phyloP scores from a whole-genome alignment of 257 asterid genomes.

The Verbena officinalis region DNA sequence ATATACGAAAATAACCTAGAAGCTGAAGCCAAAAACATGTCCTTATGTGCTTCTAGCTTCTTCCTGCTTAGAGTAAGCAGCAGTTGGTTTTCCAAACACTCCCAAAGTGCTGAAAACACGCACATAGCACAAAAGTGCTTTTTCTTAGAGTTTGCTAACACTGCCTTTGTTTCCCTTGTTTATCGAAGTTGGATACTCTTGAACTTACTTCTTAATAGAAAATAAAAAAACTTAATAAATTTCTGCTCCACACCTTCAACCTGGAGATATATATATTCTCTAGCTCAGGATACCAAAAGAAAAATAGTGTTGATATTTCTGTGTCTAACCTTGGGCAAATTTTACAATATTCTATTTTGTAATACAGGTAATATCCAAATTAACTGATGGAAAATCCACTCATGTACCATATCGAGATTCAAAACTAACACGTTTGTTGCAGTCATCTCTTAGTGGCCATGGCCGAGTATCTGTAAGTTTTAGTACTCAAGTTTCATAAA shows the following conservation, averaged over 20 bases:
- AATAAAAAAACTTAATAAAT: not conserved
- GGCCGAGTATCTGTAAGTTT: conserved; percentile 83
- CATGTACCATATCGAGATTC: conserved; percentile 88
- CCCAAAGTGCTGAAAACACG: no score
- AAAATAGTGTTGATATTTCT: not conserved
- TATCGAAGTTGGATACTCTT: not conserved
- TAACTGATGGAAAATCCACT: conserved; percentile 82
- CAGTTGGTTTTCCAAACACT: no score
- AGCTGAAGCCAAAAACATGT: no score
- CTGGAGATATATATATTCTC: not conserved
- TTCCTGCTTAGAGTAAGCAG: no score
- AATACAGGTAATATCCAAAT: conserved; percentile 73
- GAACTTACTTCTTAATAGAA: not conserved
- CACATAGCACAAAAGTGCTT: no score
- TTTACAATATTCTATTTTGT: conserved; percentile 15
- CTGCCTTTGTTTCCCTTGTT: not conserved
- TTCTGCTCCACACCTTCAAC: conserved; percentile 1
- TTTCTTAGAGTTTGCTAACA: no score
- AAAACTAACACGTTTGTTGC: conserved; percentile 80
- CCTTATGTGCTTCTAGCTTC: no score
- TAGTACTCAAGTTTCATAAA: not conserved
- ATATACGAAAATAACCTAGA: no score
- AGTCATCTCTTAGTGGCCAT: conserved; percentile 83
- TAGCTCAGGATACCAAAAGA: conserved; percentile 3
- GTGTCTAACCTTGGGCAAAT: conserved; percentile 7